phyloP scores from a whole-genome alignment of 208 protist genomes.

The Porcisia hertigi region DNA sequence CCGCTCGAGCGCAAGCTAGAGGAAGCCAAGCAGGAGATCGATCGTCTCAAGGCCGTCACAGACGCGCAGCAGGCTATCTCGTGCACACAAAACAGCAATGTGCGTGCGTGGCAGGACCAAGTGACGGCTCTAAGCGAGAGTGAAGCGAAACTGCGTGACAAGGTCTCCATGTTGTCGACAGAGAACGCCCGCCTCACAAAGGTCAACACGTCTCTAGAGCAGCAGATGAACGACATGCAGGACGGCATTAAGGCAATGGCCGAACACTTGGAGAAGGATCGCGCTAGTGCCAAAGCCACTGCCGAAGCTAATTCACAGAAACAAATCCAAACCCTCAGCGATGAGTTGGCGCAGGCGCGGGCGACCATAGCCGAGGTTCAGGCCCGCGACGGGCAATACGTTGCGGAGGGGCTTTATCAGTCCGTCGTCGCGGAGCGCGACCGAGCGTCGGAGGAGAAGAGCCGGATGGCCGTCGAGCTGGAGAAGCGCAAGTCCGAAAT shows the following conservation, averaged over 20 bases:
- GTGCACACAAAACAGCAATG: constrained; percentile 56
- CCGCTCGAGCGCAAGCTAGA: constrained; percentile 72
- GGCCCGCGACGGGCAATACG: constrained; percentile 42
- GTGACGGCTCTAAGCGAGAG: constrained; percentile 49
- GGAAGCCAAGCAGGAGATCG: constrained; percentile 67
- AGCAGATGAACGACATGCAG: constrained; percentile 86
- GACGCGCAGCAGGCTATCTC: constrained; percentile 69
- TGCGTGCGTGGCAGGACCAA: constrained; percentile 68
- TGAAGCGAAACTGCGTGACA: constrained; percentile 66
- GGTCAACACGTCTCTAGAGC: constrained; percentile 72
- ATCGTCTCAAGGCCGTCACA: constrained; percentile 55
- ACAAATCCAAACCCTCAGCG: constrained; percentile 46
- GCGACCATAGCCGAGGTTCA: constrained; percentile 35
- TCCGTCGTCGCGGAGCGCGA: constrained; percentile 57
- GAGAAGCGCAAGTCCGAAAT: constrained; percentile 90
- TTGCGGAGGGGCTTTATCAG: constrained; percentile 73
- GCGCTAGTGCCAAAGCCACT: constrained; percentile 29
- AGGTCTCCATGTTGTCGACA: constrained; percentile 32
- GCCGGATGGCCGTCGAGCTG: constrained; percentile 48
- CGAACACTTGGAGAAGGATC: constrained; percentile 73
- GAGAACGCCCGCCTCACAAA: constrained; percentile 72
- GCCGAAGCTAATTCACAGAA: constrained; percentile 56
- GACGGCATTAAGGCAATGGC: constrained; percentile 86
- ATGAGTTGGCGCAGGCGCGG: constrained; percentile 50
- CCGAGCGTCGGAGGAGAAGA: constrained; percentile 46